These are phyloP conservation scores for Suillus tomentosus DNA, from an alignment of 768 basidiomycete genomes.

Conservation along the genomic window DNA sequence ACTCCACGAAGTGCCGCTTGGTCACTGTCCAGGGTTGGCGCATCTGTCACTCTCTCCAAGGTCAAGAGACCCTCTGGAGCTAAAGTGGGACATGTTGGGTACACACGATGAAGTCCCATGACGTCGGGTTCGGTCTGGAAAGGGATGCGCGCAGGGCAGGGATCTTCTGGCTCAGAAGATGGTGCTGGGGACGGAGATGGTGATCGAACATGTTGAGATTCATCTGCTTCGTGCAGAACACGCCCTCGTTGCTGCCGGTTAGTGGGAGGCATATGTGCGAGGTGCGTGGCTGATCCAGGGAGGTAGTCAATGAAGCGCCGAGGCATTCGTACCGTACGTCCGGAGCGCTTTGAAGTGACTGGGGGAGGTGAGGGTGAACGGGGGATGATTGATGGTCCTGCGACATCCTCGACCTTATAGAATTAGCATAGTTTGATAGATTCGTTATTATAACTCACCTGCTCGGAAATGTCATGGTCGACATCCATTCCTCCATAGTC, in stretches of 20 bases:
- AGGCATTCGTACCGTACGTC: neutral
- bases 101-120: slow-evolving; percentile 3
- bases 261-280: neutral
- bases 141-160: neutral
- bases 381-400: neutral
- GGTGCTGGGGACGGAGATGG: neutral
- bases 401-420: neutral
- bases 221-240: neutral
- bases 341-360: neutral
- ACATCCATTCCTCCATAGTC: too few species aligned
- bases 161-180: too few species aligned
- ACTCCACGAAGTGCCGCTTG: neutral
- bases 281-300: neutral
- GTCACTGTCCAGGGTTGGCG: neutral
- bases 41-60: slow-evolving; percentile 7
- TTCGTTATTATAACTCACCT: too few species aligned
- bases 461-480: too few species aligned
- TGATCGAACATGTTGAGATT: neutral
- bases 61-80: neutral
- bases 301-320: neutral
- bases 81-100: neutral
- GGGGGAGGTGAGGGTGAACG: neutral
- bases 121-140: neutral
- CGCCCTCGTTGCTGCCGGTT: neutral
- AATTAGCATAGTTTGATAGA: too few species aligned